phyloP scores from a whole-genome alignment of 2,329 filamentous ascomycete genomes.

The Elsinoe necatrix region DNA sequence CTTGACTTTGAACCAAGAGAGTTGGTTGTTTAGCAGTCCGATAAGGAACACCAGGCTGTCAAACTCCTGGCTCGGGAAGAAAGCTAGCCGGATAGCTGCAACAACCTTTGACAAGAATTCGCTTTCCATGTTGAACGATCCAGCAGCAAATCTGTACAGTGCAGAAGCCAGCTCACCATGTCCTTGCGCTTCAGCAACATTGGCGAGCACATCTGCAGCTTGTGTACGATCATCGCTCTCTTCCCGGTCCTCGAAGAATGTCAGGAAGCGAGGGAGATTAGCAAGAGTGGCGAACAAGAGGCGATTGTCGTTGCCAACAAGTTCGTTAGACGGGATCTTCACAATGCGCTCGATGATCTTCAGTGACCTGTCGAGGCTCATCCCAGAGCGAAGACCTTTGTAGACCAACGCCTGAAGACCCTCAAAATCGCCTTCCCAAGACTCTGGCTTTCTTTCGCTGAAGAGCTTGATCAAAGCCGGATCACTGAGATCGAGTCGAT shows the following conservation, averaged over 20 bases:
- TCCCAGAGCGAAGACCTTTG: constrained; percentile 82
- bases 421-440: constrained; percentile 84
- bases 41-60: constrained; percentile 82
- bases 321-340: constrained; percentile 64
- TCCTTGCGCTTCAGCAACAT: constrained; percentile 64
- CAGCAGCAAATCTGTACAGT: constrained; percentile 60
- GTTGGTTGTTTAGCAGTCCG: constrained; percentile 79
- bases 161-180: constrained; percentile 59
- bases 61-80: constrained; percentile 75
- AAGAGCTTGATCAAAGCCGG: constrained; percentile 61
- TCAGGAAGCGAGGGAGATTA: constrained; percentile 80
- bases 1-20: constrained; percentile 83
- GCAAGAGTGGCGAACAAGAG: constrained; percentile 80
- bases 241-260: constrained; percentile 60
- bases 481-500: constrained; percentile 72
- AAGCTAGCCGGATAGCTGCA: constrained; percentile 64
- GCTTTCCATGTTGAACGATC: constrained; percentile 56
- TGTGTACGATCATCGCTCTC: constrained; percentile 39
- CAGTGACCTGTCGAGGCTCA: constrained; percentile 70
- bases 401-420: constrained; percentile 79
- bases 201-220: constrained; percentile 58
- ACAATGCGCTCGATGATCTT: constrained; percentile 70
- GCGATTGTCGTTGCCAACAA: constrained; percentile 75
- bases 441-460: constrained; percentile 67
- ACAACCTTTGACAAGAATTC: constrained; percentile 72